Conservation (phyloP, 768 basidiomycete species). For the Tricholoma terreum region DNA sequence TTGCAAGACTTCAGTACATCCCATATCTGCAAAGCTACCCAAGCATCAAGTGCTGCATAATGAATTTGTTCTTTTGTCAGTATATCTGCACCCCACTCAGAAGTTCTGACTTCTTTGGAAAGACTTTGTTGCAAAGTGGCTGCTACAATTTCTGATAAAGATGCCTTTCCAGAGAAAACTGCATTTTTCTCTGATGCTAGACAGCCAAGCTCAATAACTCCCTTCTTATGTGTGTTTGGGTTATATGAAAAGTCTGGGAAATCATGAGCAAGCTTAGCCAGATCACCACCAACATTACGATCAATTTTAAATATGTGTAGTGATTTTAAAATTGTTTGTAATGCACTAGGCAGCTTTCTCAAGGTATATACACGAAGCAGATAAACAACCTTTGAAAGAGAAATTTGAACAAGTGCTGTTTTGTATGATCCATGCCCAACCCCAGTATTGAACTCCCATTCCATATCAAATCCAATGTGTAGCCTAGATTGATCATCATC, state of each 20-base stretch:
- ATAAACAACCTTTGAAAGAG: not conserved
- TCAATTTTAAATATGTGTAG: not conserved
- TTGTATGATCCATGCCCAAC: conserved; percentile 6
- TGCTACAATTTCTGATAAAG: conserved; percentile 4
- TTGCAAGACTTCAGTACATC: no score
- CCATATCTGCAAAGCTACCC: not conserved
- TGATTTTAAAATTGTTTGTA: no score
- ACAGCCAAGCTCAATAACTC: conserved; percentile 12
- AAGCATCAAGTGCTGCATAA: not conserved
- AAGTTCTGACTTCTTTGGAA: not conserved
- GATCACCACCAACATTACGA: not conserved
- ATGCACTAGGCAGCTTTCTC: not conserved
- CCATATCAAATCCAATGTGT: conserved; percentile 17
- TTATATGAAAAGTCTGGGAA: not conserved
- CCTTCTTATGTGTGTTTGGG: not conserved
- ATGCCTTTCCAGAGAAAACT: no score
- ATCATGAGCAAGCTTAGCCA: not conserved
- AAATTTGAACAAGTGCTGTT: conserved; percentile 8
- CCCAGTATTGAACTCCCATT: conserved; percentile 13
- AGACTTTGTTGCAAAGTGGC: no score
- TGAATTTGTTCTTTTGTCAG: not conserved
- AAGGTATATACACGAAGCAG: not conserved
- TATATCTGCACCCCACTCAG: not conserved
- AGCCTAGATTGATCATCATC: conserved; percentile 1
- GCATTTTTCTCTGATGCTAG: no score